Evolutionary conservation across 768 basidiomycete genomes (phyloP).

Genomic region (Mycena maculata): DNA sequence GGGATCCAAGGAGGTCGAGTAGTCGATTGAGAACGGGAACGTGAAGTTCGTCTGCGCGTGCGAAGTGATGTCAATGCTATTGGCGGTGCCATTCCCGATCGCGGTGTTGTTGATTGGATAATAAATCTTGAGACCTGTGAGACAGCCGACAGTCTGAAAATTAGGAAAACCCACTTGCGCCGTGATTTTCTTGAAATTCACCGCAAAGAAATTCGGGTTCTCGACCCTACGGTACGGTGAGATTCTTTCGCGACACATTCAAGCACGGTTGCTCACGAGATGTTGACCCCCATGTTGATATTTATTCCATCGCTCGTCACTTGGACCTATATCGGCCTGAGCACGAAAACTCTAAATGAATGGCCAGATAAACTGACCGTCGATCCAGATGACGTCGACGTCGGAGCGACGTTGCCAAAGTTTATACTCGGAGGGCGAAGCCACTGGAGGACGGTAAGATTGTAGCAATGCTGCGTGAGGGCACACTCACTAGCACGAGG

Average conservation of each 20-base stretch:
- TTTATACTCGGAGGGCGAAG: slow-evolving; percentile 76
- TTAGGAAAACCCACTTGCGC: slow-evolving; percentile 58
- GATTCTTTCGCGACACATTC: neutral
- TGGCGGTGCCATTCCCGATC: slow-evolving; percentile 71
- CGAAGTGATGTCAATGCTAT: slow-evolving; percentile 60
- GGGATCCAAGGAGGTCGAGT: slow-evolving; percentile 67
- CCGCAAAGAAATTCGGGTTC: slow-evolving; percentile 86
- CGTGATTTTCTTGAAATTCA: slow-evolving; percentile 71
- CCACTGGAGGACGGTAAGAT: slow-evolving; percentile 62
- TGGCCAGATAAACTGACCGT: slow-evolving; percentile 50
- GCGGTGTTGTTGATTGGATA: slow-evolving; percentile 80
- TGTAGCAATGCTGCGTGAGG: neutral
- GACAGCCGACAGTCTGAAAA: neutral
- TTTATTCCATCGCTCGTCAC: slow-evolving; percentile 60
- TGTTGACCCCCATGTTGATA: slow-evolving; percentile 72
- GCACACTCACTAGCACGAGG: slow-evolving; percentile 69
- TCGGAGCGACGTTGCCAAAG: slow-evolving; percentile 63
- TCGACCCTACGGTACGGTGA: slow-evolving; percentile 61
- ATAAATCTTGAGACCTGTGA: slow-evolving; percentile 58
- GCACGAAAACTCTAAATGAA: neutral
- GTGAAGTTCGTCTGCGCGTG: slow-evolving; percentile 72
- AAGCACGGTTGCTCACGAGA: slow-evolving; percentile 61
- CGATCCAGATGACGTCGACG: slow-evolving; percentile 53
- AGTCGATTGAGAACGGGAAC: slow-evolving; percentile 79
- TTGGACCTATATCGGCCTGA: slow-evolving; percentile 42